Percentiles rank a stretch among this genome's conserved stretches.
Evolutionary conservation across 2,329 filamentous ascomycete species (phyloP).

Genomic region (Nothomitra cinnamomea): DNA sequence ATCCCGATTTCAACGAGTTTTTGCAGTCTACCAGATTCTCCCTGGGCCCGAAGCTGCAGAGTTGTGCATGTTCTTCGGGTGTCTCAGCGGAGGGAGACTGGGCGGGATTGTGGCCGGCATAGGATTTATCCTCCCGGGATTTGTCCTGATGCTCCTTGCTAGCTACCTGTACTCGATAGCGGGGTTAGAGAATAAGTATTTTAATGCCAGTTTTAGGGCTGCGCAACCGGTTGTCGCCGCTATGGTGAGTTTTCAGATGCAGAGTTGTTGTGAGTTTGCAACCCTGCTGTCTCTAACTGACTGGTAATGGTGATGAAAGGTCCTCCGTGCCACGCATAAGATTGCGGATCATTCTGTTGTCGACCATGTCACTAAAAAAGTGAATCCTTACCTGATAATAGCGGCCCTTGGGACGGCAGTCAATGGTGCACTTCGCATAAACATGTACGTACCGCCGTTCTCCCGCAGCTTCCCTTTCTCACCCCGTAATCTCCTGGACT

Average conservation of each 20-base stretch:
- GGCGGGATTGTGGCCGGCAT: constrained; percentile 19
- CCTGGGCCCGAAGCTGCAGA: constrained; percentile 21
- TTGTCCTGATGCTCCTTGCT: constrained; percentile 17
- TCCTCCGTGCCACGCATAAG: constrained; percentile 16
- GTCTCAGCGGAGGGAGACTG: constrained; percentile 19
- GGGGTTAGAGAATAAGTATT: constrained; percentile 18
- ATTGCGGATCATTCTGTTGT: constrained; percentile 17
- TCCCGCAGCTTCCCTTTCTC: background rate
- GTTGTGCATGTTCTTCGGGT: constrained; percentile 23
- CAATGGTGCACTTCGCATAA: constrained; percentile 16
- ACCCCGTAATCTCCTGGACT: too few species aligned
- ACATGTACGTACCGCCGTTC: constrained; percentile 13
- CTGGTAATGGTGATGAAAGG: too few species aligned
- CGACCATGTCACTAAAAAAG: constrained; percentile 14
- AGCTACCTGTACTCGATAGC: constrained; percentile 18
- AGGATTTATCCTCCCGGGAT: constrained; percentile 17
- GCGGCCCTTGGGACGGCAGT: constrained; percentile 15
- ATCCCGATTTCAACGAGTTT: constrained; percentile 20
- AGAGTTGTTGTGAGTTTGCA: too few species aligned
- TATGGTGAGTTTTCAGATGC: constrained; percentile 14
- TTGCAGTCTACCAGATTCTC: constrained; percentile 21
- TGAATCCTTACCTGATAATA: constrained; percentile 16
- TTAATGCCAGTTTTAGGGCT: constrained; percentile 18
- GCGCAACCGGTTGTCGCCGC: constrained; percentile 19
- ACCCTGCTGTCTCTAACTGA: too few species aligned